phyloP scores from a whole-genome alignment of 768 basidiomycete genomes.

The Suillus lakei region DNA sequence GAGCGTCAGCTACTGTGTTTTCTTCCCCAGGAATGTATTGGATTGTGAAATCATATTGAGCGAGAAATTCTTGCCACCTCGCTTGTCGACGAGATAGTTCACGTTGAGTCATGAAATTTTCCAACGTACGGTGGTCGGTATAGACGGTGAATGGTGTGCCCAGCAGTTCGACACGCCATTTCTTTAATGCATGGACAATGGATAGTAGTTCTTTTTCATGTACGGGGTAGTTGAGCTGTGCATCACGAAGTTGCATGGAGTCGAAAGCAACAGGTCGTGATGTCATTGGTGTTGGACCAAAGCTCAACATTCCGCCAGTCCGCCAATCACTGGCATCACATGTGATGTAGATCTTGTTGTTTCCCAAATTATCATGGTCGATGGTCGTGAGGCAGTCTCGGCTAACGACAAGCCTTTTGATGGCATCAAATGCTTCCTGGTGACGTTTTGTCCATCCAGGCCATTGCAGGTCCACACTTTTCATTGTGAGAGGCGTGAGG shows the following conservation, averaged over 20 bases:
- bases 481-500: conserved; percentile 18
- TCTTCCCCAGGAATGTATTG: conserved; percentile 14
- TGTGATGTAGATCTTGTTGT: conserved; percentile 22
- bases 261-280: conserved; percentile 27
- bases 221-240: conserved; percentile 6
- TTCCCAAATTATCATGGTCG: conserved; percentile 32
- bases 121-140: conserved; percentile 34
- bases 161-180: conserved; percentile 4
- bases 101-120: conserved; percentile 17
- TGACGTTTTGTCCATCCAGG: conserved; percentile 30
- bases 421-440: conserved; percentile 11
- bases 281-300: conserved; percentile 8
- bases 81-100: conserved; percentile 17
- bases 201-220: conserved; percentile 7
- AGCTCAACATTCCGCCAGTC: conserved; percentile 11
- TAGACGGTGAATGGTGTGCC: conserved; percentile 16
- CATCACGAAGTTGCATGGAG: conserved; percentile 21
- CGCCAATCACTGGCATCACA: conserved; percentile 9
- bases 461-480: conserved; percentile 29
- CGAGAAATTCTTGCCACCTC: conserved; percentile 30
- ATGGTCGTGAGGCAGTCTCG: conserved; percentile 34
- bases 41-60: conserved; percentile 29
- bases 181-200: conserved; percentile 29
- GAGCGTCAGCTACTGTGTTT: conserved; percentile 30
- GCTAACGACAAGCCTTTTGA: too few relatives aligned